phyloP scores from a whole-genome alignment of 768 basidiomycete species.

The Podaxis rugospora region DNA sequence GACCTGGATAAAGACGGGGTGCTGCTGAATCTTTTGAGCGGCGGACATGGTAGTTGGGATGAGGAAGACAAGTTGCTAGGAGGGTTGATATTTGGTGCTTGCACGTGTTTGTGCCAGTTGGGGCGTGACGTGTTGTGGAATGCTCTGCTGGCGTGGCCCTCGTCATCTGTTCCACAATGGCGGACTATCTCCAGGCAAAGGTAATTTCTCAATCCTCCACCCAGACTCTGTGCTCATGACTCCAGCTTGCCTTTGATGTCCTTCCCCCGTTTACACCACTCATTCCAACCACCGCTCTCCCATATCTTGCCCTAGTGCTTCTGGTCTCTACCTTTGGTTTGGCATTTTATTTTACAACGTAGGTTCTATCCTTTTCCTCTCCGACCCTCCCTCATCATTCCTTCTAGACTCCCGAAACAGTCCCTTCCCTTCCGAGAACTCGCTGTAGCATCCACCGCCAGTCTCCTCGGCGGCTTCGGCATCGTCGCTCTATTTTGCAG shows the following conservation, averaged over 20 bases:
- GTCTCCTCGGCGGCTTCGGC: slow-evolving; percentile 81
- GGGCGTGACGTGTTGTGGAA: slow-evolving; percentile 37
- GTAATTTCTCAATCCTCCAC: slow-evolving; percentile 26
- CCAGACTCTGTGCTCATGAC: slow-evolving; percentile 23
- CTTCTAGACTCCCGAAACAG: slow-evolving; percentile 69
- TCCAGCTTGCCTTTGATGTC: slow-evolving; percentile 27
- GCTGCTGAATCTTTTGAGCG: slow-evolving; percentile 79
- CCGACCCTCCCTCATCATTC: slow-evolving; percentile 5
- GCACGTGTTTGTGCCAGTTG: slow-evolving; percentile 56
- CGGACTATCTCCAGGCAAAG: slow-evolving; percentile 51
- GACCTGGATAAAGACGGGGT: slow-evolving; percentile 81
- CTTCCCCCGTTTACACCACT: slow-evolving; percentile 70
- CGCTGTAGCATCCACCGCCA: slow-evolving; percentile 67
- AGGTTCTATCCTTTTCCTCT: slow-evolving; percentile 20
- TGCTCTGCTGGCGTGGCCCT: slow-evolving; percentile 14
- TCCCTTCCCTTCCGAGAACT: slow-evolving; percentile 60
- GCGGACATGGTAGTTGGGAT: slow-evolving; percentile 60
- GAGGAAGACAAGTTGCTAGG: slow-evolving; percentile 18
- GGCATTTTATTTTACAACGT: slow-evolving; percentile 90
- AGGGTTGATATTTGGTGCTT: slow-evolving; percentile 49
- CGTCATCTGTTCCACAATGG: slow-evolving; percentile 33
- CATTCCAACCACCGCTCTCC: slow-evolving; percentile 63
- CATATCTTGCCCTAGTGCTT: slow-evolving; percentile 70
- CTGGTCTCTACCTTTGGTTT: slow-evolving; percentile 76
- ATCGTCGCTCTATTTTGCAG: slow-evolving; percentile 87